These are phyloP conservation scores for Wickerhamomyces bovis DNA, from an alignment of 805 yeast species.

Conservation along the genomic window DNA sequence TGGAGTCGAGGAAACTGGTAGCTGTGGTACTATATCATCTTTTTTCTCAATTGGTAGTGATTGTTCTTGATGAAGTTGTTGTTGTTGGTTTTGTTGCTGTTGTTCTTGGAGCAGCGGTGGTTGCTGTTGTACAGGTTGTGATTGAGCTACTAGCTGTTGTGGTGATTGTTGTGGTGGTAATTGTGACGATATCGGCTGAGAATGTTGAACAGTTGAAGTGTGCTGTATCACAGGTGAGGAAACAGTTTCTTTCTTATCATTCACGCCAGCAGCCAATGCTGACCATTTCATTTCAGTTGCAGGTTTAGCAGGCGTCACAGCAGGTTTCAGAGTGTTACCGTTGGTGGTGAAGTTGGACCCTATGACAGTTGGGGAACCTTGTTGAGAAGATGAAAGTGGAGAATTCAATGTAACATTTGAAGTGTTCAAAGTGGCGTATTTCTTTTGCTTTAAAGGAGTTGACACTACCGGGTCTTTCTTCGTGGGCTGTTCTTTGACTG, in stretches of 20 bases:
- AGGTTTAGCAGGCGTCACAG: constrained; percentile 45
- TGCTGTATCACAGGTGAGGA: constrained; percentile 5
- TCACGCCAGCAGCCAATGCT: constrained; percentile 23
- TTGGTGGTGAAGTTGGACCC: constrained; percentile 1
- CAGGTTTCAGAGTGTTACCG: constrained; percentile 37
- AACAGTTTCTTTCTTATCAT: constrained; percentile 1
- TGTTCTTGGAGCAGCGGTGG: background rate
- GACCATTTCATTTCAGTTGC: constrained; percentile 48
- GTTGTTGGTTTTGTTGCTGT: constrained; percentile 2
- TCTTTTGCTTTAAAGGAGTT: constrained; percentile 18
- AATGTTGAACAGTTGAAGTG: constrained; percentile 5
- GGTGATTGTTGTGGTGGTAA: background rate
- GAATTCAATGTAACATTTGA: constrained; percentile 2
- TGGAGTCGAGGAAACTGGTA: constrained; percentile 3
- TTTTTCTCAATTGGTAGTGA: background rate
- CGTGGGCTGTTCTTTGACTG: constrained; percentile 4
- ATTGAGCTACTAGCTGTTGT: background rate
- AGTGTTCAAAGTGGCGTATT: constrained; percentile 1
- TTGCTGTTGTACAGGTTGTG: background rate
- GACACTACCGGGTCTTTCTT: constrained; percentile 31
- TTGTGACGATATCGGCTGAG: background rate
- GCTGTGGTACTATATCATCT: background rate
- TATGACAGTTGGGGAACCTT: constrained; percentile 8
- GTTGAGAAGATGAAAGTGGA: constrained; percentile 1
- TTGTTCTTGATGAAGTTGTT: background rate